A percentile compares a stretch with the other conserved stretches of the same genome.
phyloP scores from a whole-genome alignment of 805 yeast species.

The Ogataea methanolica region DNA sequence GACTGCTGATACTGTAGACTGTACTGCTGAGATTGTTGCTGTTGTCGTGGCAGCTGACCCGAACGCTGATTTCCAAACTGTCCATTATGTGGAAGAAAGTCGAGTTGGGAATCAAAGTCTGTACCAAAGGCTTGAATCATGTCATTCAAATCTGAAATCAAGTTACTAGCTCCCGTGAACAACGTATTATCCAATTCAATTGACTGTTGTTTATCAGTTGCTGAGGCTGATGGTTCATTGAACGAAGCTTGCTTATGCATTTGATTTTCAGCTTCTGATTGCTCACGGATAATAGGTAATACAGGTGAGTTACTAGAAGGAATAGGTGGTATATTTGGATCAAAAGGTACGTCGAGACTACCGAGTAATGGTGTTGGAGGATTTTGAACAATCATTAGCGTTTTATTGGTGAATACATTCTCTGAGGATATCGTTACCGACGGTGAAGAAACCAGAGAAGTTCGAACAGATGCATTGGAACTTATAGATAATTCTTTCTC shows the following conservation, averaged over 20 bases:
- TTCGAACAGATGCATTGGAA: background rate
- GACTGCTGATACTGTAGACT: background rate
- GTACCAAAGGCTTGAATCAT: constrained; percentile 26
- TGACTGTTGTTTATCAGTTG: constrained; percentile 7
- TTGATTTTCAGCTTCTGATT: constrained; percentile 4
- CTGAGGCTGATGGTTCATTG: constrained; percentile 4
- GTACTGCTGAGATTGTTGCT: background rate
- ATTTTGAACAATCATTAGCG: constrained; percentile 23
- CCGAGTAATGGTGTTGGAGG: constrained; percentile 8
- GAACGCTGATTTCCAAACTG: background rate
- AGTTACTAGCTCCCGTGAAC: constrained; percentile 31
- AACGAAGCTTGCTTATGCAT: constrained; percentile 10
- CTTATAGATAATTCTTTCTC: background rate
- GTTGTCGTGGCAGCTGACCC: background rate
- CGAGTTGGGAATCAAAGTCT: constrained; percentile 19
- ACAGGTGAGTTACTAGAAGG: background rate
- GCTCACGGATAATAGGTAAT: background rate
- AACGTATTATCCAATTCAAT: constrained; percentile 28
- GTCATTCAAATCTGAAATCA: constrained; percentile 33
- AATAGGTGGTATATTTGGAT: background rate
- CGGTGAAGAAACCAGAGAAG: background rate
- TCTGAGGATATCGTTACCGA: background rate
- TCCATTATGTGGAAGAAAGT: background rate
- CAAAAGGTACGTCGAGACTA: constrained; percentile 1
- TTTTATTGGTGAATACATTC: constrained; percentile 11